A percentile compares a stretch with the other conserved stretches of the same genome.
Conservation (phyloP, 129 eudicot species). For the Centrapalus pauciflorus region DNA sequence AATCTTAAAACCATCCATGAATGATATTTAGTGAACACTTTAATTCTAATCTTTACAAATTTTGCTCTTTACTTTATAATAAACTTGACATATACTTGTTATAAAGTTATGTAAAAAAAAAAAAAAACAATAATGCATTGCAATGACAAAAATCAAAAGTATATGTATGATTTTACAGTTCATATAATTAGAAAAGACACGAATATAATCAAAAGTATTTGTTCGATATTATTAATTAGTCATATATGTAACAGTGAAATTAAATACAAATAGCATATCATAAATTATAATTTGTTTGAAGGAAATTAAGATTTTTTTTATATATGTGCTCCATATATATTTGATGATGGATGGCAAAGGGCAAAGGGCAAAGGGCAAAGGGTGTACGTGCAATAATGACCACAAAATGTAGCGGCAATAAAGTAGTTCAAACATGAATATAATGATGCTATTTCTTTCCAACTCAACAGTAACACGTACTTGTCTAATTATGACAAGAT, state of each 20-base stretch:
- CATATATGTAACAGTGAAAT: background rate
- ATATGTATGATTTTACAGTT: conserved; percentile 15
- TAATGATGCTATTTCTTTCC: background rate
- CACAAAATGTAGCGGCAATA: conserved; percentile 13
- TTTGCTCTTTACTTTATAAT: too few species aligned
- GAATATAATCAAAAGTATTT: background rate
- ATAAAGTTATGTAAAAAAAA: too few species aligned
- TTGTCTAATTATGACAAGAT: conserved; percentile 27
- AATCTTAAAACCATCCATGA: too few species aligned
- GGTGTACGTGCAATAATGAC: conserved; percentile 20
- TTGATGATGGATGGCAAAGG: conserved; percentile 9
- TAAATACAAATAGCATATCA: background rate
- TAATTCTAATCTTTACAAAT: too few species aligned
- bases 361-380: too few species aligned
- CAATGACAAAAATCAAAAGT: background rate
- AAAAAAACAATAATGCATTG: background rate
- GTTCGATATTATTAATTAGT: background rate
- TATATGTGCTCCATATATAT: conserved; percentile 13
- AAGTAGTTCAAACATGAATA: conserved; percentile 3
- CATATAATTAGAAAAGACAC: background rate
- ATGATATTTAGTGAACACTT: too few species aligned
- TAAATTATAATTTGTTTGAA: background rate
- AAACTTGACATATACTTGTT: too few species aligned
- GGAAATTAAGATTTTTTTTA: conserved; percentile 7
- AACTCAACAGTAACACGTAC: conserved; percentile 19